Base-by-base conservation (phyloP, 768 basidiomycete species). In the Leccinum uliginosum region DNA sequence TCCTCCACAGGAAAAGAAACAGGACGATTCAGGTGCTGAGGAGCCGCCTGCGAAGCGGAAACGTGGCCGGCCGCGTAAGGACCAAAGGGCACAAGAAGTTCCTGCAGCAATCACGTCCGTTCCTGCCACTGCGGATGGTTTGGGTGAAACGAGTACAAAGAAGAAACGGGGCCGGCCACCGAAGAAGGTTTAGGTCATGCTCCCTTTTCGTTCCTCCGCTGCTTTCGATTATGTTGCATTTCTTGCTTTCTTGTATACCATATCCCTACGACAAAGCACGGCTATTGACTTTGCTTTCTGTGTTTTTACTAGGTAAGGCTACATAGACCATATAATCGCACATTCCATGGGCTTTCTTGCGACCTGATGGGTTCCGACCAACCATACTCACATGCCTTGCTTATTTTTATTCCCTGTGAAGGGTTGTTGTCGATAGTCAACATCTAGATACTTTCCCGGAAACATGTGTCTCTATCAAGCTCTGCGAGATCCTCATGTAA, bases 101-200 rank as follows among this genome's bases (percentile, higher is more conserved):
- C 68, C 66, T 50, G 74, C 79, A 43, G 74, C 71, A 19, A 68
- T 75, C 51, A 69, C 72, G 0, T 53, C 67, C 43, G 55, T 60
- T 15, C 14, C 60, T 45, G 38, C 57, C 21, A 62, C 69, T 58
- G 78, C 71, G 10, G 76, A 74, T 49, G 74, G 77, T 57, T 67
- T 62, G 35, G 74, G 75, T 40, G 85, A 86, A 66, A 62, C 83
- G 58, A 75, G 74, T 65, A 64, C 71, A 55, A 84, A 83, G 79
- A 87, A 80, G 80, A 89, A 85, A 75, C 78, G 88, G 60, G 87
- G 87, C 53, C 80, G 88, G 65, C 89, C 87, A 65, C 81, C 85
- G 59, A 78, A 78, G 71, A 73, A 74, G 63, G 43, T 61, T 34
- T 72, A 65, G 40, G 53, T 56, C 59, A 40, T 30, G n/a, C 30